Conservation (phyloP, 805 yeast species). For the Saturnispora quitensis region DNA sequence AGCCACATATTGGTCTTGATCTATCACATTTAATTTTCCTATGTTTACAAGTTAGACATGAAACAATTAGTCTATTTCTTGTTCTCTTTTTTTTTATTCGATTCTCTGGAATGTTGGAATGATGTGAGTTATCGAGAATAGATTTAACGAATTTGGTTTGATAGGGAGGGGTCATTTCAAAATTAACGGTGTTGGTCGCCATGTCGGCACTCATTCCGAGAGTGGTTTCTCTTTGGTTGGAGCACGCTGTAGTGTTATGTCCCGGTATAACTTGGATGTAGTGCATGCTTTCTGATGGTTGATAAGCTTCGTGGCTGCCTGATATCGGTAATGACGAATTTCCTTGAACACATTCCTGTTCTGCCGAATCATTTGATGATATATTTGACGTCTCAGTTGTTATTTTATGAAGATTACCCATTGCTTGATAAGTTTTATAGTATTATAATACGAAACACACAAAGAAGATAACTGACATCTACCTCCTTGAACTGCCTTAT, state of each 20-base stretch:
- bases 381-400: too few relatives aligned
- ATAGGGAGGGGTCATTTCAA: neutral
- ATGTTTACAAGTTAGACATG: slow-evolving; percentile 34
- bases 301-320: neutral
- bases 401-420: neutral
- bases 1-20: slow-evolving; percentile 27
- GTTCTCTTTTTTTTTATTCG: slow-evolving; percentile 19
- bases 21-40: slow-evolving; percentile 39
- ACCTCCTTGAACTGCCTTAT: neutral
- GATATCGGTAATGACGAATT: neutral
- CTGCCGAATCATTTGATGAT: neutral
- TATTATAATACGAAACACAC: too few relatives aligned
- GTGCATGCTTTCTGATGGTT: neutral
- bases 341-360: neutral
- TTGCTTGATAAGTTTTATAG: neutral
- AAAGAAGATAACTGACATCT: neutral
- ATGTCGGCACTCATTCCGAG: neutral
- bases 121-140: neutral
- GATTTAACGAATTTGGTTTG: neutral
- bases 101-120: neutral
- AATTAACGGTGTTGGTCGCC: neutral
- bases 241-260: neutral
- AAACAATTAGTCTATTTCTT: slow-evolving; percentile 40
- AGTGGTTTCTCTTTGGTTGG: neutral
- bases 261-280: neutral